These are phyloP conservation scores for Aureobasidium zeae DNA, from an alignment of 2,329 filamentous ascomycete genomes.

Conservation along the genomic window DNA sequence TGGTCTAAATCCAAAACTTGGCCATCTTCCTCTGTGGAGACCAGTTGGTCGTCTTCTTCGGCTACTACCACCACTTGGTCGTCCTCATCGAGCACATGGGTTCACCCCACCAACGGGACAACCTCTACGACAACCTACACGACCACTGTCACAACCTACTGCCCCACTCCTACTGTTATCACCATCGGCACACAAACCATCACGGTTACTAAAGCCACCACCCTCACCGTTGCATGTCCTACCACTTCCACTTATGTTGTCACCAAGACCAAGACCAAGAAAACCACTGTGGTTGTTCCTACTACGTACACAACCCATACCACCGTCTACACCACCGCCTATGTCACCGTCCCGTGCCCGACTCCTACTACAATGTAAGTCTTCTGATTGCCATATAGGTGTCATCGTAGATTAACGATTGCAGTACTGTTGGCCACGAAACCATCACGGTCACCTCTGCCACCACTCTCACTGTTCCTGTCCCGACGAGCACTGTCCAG, in stretches of 20 bases:
- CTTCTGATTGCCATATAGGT: no score
- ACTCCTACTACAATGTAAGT: no score
- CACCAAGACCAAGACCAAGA: conserved; percentile 5
- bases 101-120: conserved; percentile 4
- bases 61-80: conserved; percentile 19
- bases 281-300: not conserved
- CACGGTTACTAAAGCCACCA: conserved; percentile 15
- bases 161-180: conserved; percentile 11
- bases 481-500: conserved; percentile 6
- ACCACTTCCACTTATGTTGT: conserved; percentile 9
- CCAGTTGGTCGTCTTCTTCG: conserved; percentile 4
- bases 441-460: conserved; percentile 15
- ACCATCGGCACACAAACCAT: conserved; percentile 12
- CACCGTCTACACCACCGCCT: conserved; percentile 8
- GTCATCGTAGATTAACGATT: conserved; percentile 11
- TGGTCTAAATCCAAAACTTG: not conserved
- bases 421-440: no score
- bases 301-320: not conserved
- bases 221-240: conserved; percentile 12
- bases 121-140: conserved; percentile 1
- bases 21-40: not conserved
- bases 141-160: conserved; percentile 14
- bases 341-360: conserved; percentile 22
- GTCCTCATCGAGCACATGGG: conserved; percentile 14
- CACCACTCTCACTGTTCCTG: conserved; percentile 15